Evolutionary conservation across 768 basidiomycete genomes (phyloP).

Genomic region (Candolleomyces efflorescens): DNA sequence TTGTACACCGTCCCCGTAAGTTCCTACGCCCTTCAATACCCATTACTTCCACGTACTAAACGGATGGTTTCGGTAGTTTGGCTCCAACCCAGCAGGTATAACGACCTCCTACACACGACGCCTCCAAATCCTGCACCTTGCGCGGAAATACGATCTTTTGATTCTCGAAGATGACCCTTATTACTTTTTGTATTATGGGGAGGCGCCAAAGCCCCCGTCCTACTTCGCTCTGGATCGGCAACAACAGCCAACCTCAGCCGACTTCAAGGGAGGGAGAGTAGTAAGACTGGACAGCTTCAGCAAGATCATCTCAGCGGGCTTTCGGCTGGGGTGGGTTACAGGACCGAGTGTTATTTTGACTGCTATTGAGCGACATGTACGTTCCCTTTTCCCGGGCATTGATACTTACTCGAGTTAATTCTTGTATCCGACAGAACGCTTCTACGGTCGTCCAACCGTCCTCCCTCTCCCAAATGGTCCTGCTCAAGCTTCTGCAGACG

Average conservation of each 20-base stretch:
- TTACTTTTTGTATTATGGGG: constrained; percentile 69
- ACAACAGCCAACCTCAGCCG: neutral
- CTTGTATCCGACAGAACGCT: constrained; percentile 37
- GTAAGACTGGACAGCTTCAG: constrained; percentile 84
- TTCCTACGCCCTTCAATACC: constrained; percentile 5
- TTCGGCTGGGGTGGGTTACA: constrained; percentile 73
- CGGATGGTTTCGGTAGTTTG: constrained; percentile 43
- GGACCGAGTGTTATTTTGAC: constrained; percentile 65
- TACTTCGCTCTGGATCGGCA: constrained; percentile 76
- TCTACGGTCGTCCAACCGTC: constrained; percentile 60
- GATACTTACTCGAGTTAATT: neutral
- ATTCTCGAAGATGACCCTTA: constrained; percentile 87
- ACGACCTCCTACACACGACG: constrained; percentile 67
- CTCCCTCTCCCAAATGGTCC: constrained; percentile 57
- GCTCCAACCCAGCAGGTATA: constrained; percentile 82
- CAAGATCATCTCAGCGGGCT: constrained; percentile 73
- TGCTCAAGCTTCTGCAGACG: constrained; percentile 45
- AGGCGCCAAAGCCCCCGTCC: constrained; percentile 55
- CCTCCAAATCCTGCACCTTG: constrained; percentile 62
- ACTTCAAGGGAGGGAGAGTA: constrained; percentile 54
- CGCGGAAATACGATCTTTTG: constrained; percentile 65
- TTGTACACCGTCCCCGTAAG: constrained; percentile 76
- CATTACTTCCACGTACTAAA: neutral
- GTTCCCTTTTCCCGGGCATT: constrained; percentile 17
- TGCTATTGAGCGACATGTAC: constrained; percentile 63